phyloP scores from a whole-genome alignment of 2,329 filamentous ascomycete genomes.

The Waltergamsia citrina region DNA sequence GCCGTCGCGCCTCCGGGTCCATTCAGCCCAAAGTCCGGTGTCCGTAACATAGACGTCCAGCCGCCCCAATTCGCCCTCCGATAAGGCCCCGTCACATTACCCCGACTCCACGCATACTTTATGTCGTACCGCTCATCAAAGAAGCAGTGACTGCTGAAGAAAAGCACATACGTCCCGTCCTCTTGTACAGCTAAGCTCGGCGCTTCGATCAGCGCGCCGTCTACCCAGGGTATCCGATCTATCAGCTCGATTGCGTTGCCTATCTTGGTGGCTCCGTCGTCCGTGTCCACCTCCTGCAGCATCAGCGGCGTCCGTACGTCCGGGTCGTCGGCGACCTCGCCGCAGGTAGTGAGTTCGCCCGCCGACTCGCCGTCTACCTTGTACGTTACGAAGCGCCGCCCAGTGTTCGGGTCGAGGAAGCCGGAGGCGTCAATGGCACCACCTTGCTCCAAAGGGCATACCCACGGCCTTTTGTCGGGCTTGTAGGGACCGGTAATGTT shows the following conservation, averaged over 20 bases:
- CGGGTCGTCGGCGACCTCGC: slow-evolving; percentile 28
- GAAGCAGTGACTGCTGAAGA: slow-evolving; percentile 54
- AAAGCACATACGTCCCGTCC: slow-evolving; percentile 46
- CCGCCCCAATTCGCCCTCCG: slow-evolving; percentile 16
- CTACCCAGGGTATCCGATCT: slow-evolving; percentile 26
- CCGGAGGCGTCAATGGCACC: slow-evolving; percentile 55
- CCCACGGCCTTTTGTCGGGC: slow-evolving; percentile 34
- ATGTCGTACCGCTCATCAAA: slow-evolving; percentile 44
- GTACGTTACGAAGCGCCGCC: slow-evolving; percentile 50
- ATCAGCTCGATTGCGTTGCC: slow-evolving; percentile 39
- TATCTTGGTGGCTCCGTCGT: slow-evolving; percentile 40
- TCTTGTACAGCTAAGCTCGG: slow-evolving; percentile 38
- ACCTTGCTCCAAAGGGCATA: slow-evolving; percentile 41
- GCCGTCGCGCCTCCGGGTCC: slow-evolving; percentile 31
- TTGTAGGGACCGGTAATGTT: slow-evolving; percentile 41
- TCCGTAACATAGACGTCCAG: slow-evolving; percentile 22
- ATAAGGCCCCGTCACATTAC: slow-evolving; percentile 26
- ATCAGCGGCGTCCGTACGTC: slow-evolving; percentile 42
- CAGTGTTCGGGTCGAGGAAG: slow-evolving; percentile 42
- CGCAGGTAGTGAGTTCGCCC: slow-evolving; percentile 18
- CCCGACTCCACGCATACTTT: slow-evolving; percentile 46
- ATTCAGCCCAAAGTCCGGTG: slow-evolving; percentile 24
- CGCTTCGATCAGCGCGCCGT: slow-evolving; percentile 52
- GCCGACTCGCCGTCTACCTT: slow-evolving; percentile 57
- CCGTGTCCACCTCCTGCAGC: slow-evolving; percentile 38